Evolutionary conservation across 2,329 filamentous ascomycete species (phyloP), one percentile per base, ranked within the genome.

Genomic region (Cercospora janseana): DNA sequence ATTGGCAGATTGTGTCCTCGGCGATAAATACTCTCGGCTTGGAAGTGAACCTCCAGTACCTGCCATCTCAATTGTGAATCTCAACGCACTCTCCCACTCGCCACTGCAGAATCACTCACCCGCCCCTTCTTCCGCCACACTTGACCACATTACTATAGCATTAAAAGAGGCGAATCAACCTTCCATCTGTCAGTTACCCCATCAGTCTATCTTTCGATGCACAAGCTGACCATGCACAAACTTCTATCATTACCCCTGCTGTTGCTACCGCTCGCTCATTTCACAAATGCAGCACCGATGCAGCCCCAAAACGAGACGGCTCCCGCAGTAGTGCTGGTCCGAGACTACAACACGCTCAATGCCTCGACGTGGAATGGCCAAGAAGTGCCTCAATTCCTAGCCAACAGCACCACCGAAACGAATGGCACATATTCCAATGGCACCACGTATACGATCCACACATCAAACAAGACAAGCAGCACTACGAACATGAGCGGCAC

Each of bases 331-430:
- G 41, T 55, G 18, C 54, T 49, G 51, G 45, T 60, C 4, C 40
- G 49, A 26, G 50, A 54, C 18, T 45, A 43, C 23, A 60, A 60
- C 31, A 60, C 57, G 15, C 51, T 60, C 18, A 60, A 60, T 7
- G 50, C 57, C 13, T 56, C 57, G 8, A 49, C 47, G 7, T 58
- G 52, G 51, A 44, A 49, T 16, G 40, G 24, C 6, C 26, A 44
- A 20, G 32, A 38, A 42, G 24, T 13, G 20, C 28, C 29, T 28
- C 40, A 12, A 18, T 26, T 42, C 5, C 20, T 35, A 6, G 12
- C 21, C 6, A 23, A n/a, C 20, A 26, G 43, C 26, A 42, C 37
- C 18, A 16, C 15, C 3, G 12, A 18, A 12, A 34, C 35, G 4
- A 12, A 13, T 10, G 35, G 35, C 16, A 20, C 18, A 21, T 46